Evolutionary conservation across 176 grass and related monocot species (phyloP).

Genomic region (Aegilops speltoides): DNA sequence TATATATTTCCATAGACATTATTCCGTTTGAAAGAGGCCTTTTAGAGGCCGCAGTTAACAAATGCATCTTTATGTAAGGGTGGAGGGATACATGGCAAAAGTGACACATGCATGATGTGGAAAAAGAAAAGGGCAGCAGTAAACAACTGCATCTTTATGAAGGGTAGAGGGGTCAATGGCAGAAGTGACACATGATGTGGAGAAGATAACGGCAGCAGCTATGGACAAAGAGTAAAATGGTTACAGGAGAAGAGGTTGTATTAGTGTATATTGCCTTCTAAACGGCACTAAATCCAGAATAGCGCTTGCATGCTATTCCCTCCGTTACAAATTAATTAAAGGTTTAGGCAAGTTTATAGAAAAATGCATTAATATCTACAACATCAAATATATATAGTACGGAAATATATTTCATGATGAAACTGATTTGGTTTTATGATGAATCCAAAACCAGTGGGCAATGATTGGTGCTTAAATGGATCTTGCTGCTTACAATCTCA

Average conservation of each 20-base stretch:
- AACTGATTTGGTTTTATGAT: not conserved
- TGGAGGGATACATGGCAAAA: not conserved
- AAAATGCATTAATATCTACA: no score
- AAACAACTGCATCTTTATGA: slow-evolving; percentile 10
- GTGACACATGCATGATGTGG: not conserved
- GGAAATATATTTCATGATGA: no score
- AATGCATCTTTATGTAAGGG: not conserved
- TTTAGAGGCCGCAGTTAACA: not conserved
- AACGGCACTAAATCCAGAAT: not conserved
- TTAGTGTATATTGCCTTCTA: not conserved
- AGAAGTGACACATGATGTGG: not conserved
- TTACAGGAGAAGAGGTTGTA: not conserved
- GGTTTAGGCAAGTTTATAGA: not conserved
- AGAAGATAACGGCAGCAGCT: not conserved
- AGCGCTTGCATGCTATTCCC: not conserved
- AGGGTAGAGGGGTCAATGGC: not conserved
- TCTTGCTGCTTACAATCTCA: no score
- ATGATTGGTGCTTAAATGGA: no score
- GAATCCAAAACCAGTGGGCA: no score
- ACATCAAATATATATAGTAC: no score
- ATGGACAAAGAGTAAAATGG: not conserved
- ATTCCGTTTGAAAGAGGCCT: not conserved
- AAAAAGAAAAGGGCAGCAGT: not conserved
- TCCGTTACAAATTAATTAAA: not conserved
- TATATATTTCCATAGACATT: not conserved